Percentiles rank a stretch among this genome's conserved stretches.
Evolutionary conservation across 129 eudicot genomes (phyloP).

Genomic region (Tagetes patula): DNA sequence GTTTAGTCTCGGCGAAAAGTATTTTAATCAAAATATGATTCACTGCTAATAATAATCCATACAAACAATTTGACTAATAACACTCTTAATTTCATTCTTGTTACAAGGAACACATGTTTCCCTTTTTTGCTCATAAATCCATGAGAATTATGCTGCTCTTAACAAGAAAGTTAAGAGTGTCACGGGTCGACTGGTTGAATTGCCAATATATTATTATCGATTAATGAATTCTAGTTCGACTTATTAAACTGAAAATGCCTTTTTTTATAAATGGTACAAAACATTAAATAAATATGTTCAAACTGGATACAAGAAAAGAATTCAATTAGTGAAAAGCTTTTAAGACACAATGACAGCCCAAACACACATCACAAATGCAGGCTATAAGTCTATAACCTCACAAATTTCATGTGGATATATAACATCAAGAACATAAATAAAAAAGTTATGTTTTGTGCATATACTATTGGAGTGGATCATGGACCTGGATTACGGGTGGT

Average conservation of each 20-base stretch:
- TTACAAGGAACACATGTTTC: no score
- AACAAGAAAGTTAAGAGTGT: no score
- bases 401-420: constrained; percentile 21
- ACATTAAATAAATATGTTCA: constrained; percentile 20
- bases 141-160: no score
- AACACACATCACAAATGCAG: constrained; percentile 28
- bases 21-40: no score
- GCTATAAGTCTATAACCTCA: constrained; percentile 20
- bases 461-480: constrained; percentile 35
- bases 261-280: constrained; percentile 10
- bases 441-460: constrained; percentile 12
- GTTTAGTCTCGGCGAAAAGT: not conserved
- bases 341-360: constrained; percentile 25
- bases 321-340: constrained; percentile 22
- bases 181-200: no score
- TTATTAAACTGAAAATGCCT: no score
- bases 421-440: constrained; percentile 14
- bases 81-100: no score
- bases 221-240: no score
- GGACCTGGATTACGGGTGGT: constrained; percentile 29
- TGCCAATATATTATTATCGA: no score
- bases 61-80: no score
- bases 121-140: no score
- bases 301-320: constrained; percentile 25
- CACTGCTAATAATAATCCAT: no score